Conservation (phyloP, 768 basidiomycete species). For the Hypholoma sublateritium region DNA sequence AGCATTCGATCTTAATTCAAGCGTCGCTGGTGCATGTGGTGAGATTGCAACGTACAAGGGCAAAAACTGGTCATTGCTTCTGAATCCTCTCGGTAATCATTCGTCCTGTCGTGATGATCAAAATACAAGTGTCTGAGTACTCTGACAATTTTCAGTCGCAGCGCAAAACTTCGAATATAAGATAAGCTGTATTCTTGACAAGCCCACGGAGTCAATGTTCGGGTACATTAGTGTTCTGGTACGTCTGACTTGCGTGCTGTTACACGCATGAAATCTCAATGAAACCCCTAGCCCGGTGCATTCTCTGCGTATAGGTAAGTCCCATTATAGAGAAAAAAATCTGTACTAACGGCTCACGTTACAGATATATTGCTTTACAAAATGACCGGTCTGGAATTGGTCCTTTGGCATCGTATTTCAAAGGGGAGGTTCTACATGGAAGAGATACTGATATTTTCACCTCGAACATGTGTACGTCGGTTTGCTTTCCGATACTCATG, state of each 20-base stretch:
- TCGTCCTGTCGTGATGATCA: background rate
- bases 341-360: background rate
- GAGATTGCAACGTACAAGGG: constrained; percentile 95
- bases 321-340: background rate
- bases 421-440: constrained; percentile 86
- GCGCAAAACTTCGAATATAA: constrained; percentile 98
- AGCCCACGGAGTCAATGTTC: constrained; percentile 85
- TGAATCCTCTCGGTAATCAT: constrained; percentile 78
- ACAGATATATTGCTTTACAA: constrained; percentile 81
- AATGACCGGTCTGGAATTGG: constrained; percentile 82
- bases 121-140: background rate
- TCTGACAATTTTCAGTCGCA: constrained; percentile 52
- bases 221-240: constrained; percentile 97
- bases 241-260: constrained; percentile 14
- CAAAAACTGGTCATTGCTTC: constrained; percentile 73
- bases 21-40: constrained; percentile 95
- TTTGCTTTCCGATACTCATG: background rate
- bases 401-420: constrained; percentile 94
- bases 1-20: constrained; percentile 87
- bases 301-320: constrained; percentile 83
- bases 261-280: background rate
- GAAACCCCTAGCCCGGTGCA: constrained; percentile 70
- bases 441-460: constrained; percentile 91
- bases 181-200: constrained; percentile 86
- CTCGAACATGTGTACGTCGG: constrained; percentile 86